A percentile compares a stretch with the other conserved stretches of the same genome.
These are phyloP conservation scores for Pythium rhizo-oryzae DNA, from an alignment of 352 stramenopile species.

Conservation along the genomic window DNA sequence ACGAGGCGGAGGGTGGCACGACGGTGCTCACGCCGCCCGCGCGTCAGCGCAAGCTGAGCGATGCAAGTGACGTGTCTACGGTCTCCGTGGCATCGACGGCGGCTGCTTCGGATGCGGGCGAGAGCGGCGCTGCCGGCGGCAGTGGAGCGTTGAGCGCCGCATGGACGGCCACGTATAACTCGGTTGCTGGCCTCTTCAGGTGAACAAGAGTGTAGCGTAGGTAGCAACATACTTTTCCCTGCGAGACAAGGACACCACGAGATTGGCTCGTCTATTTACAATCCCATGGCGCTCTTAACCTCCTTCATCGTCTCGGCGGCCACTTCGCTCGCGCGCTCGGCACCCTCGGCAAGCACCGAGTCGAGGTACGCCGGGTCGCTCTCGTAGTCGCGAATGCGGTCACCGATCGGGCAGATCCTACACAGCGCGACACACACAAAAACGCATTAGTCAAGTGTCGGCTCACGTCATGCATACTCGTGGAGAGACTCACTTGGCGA, in stretches of 20 bases:
- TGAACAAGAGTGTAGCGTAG: no score
- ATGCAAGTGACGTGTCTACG: neutral
- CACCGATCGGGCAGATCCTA: slow-evolving; percentile 94
- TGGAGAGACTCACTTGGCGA: slow-evolving; percentile 82
- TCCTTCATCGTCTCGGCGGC: slow-evolving; percentile 74
- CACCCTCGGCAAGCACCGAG: slow-evolving; percentile 87
- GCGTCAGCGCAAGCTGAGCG: neutral
- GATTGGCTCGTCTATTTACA: slow-evolving; percentile 31
- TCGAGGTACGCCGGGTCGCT: slow-evolving; percentile 92
- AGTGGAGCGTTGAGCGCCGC: neutral
- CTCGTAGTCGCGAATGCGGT: slow-evolving; percentile 92
- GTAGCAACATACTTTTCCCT: no score
- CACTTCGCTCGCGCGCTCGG: slow-evolving; percentile 58
- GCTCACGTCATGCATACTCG: neutral
- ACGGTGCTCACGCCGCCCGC: slow-evolving; percentile 21
- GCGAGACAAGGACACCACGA: slow-evolving; percentile 15
- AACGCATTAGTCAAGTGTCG: slow-evolving; percentile 13
- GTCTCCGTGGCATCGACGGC: no score
- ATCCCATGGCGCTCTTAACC: slow-evolving; percentile 74
- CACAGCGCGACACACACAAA: slow-evolving; percentile 11
- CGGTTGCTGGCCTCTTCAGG: slow-evolving; percentile 25
- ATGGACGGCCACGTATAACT: slow-evolving; percentile 24
- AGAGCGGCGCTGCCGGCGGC: neutral
- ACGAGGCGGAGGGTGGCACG: slow-evolving; percentile 1
- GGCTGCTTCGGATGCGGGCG: neutral